Conservation (phyloP, 345 rosid species). For the Salix koriyanagi region DNA sequence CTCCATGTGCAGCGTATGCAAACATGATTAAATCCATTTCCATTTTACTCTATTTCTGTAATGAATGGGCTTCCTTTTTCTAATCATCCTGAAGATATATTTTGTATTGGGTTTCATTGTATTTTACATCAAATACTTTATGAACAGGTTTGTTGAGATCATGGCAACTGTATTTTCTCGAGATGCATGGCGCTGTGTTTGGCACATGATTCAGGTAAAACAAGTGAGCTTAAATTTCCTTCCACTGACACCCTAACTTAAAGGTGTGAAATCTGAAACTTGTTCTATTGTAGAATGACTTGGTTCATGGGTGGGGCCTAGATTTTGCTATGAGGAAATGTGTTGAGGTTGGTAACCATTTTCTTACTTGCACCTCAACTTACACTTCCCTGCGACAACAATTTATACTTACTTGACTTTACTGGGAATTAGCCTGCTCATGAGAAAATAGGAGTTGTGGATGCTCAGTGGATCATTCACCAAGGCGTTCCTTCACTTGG, state of each 20-base stretch:
- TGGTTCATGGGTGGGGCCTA: conserved; percentile 79
- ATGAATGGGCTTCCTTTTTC: not conserved
- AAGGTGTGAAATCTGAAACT: not conserved
- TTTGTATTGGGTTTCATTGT: not conserved
- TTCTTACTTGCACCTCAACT: conserved; percentile 5
- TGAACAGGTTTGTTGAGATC: conserved; percentile 83
- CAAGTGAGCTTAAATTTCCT: not conserved
- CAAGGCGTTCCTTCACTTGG: conserved; percentile 68
- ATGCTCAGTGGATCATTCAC: conserved; percentile 69
- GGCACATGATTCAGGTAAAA: conserved; percentile 90
- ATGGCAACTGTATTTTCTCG: conserved; percentile 97
- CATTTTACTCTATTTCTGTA: not conserved
- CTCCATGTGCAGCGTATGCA: conserved; percentile 97
- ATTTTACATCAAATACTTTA: not conserved
- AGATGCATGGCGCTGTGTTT: conserved; percentile 91
- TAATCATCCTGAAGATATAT: not conserved
- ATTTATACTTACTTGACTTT: not conserved
- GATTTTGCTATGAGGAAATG: conserved; percentile 69
- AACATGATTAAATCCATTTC: not conserved
- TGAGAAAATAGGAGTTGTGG: conserved; percentile 68
- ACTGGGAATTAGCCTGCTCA: conserved; percentile 48
- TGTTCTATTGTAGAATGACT: conserved; percentile 50
- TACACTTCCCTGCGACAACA: not conserved
- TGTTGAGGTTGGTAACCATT: conserved; percentile 42
- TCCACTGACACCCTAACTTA: not conserved